These are phyloP conservation scores for Phyllosticta citribraziliensis DNA, from an alignment of 2,329 filamentous ascomycete genomes.

Conservation along the genomic window DNA sequence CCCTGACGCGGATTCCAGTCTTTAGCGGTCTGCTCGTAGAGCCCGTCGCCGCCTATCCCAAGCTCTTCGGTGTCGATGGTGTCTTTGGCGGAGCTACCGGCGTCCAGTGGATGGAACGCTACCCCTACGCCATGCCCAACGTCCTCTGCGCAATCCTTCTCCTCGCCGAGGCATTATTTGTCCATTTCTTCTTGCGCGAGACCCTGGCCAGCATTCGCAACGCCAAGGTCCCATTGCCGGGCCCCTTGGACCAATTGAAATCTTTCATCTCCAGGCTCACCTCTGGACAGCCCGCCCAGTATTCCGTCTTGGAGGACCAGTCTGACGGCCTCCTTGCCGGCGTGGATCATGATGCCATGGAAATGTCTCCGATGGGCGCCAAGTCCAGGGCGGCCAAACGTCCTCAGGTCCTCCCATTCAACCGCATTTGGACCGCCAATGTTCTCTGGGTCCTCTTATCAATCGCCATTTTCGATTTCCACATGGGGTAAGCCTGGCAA, in stretches of 20 bases:
- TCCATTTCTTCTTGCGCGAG: constrained; percentile 53
- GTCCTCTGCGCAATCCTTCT: constrained; percentile 50
- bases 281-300: neutral
- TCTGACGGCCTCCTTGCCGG: constrained; percentile 15
- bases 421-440: constrained; percentile 44
- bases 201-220: constrained; percentile 19
- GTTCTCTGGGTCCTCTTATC: constrained; percentile 49
- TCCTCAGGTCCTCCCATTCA: constrained; percentile 36
- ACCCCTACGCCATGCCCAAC: constrained; percentile 56
- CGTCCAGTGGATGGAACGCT: constrained; percentile 50
- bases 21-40: constrained; percentile 56
- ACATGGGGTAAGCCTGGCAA: constrained; percentile 39
- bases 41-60: constrained; percentile 46
- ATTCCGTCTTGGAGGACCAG: constrained; percentile 5
- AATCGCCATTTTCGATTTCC: constrained; percentile 61
- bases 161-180: constrained; percentile 41
- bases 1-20: constrained; percentile 29
- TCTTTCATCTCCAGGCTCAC: constrained; percentile 6
- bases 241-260: neutral
- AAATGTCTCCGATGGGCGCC: constrained; percentile 22
- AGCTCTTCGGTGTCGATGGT: constrained; percentile 47
- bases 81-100: constrained; percentile 43
- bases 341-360: constrained; percentile 20
- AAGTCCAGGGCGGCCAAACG: constrained; percentile 22
- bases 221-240: neutral